Evolutionary conservation across 2,329 filamentous ascomycete species (phyloP).

Genomic region (Cordyceps farinosa): DNA sequence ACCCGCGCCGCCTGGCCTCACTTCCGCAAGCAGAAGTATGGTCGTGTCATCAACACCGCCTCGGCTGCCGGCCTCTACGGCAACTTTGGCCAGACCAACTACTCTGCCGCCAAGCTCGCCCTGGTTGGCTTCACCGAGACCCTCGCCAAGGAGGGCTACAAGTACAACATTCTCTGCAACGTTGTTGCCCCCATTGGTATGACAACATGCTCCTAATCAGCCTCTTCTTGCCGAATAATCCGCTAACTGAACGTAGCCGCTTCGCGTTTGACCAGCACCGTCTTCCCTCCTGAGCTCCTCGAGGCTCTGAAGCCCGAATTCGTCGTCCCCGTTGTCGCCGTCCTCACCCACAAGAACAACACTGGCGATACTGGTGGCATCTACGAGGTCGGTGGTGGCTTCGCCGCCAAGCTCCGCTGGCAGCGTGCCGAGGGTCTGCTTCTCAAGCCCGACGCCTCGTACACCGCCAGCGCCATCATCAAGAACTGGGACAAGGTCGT

Average conservation of each 20-base stretch:
- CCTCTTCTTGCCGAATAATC: neutral
- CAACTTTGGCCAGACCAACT: slow-evolving; percentile 93
- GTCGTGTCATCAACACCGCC: slow-evolving; percentile 91
- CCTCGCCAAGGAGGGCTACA: slow-evolving; percentile 91
- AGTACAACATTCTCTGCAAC: slow-evolving; percentile 97
- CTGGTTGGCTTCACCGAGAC: slow-evolving; percentile 98
- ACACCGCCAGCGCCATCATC: slow-evolving; percentile 83
- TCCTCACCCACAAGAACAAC: slow-evolving; percentile 82
- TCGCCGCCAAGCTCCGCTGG: slow-evolving; percentile 91
- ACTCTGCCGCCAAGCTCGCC: slow-evolving; percentile 92
- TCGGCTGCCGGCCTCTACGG: slow-evolving; percentile 96
- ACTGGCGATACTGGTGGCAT: slow-evolving; percentile 79
- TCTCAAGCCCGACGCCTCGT: slow-evolving; percentile 80
- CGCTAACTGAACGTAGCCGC: slow-evolving; percentile 55
- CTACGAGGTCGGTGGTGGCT: slow-evolving; percentile 90
- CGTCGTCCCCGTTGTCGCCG: slow-evolving; percentile 89
- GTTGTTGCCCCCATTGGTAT: slow-evolving; percentile 81
- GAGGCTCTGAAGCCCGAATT: slow-evolving; percentile 85
- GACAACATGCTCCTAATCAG: slow-evolving; percentile 18
- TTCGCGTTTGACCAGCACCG: slow-evolving; percentile 89
- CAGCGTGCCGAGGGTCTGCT: slow-evolving; percentile 86
- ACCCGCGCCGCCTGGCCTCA: slow-evolving; percentile 92
- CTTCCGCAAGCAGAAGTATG: slow-evolving; percentile 98
- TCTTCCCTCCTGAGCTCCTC: slow-evolving; percentile 92
- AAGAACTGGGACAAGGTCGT: slow-evolving; percentile 85